Evolutionary conservation across 257 asterid genomes (phyloP).

Genomic region (Knoxia roxburghii): DNA sequence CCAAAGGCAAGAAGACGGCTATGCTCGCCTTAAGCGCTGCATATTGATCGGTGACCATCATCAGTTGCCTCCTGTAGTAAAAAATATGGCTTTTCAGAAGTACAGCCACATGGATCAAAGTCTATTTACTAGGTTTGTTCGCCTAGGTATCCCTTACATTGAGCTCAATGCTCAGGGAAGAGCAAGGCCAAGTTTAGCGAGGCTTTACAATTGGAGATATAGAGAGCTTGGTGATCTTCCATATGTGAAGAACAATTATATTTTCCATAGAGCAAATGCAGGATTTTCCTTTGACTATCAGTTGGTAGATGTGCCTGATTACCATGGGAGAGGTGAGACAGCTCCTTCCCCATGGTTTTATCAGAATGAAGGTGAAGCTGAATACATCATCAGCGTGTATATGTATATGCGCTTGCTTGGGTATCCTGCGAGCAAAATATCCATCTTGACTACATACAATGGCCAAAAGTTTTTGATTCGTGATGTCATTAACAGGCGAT

Average conservation of each 20-base stretch:
- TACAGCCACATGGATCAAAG: slow-evolving; percentile 99
- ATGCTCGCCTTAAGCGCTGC: slow-evolving; percentile 97
- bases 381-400: slow-evolving; percentile 81
- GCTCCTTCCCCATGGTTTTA: slow-evolving; percentile 99
- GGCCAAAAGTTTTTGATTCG: slow-evolving; percentile 98
- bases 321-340: slow-evolving; percentile 86
- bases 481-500: slow-evolving; percentile 87
- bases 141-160: slow-evolving; percentile 92
- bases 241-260: slow-evolving; percentile 50
- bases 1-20: slow-evolving; percentile 99
- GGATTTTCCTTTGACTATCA: slow-evolving; percentile 90
- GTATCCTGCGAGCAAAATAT: slow-evolving; percentile 89
- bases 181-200: slow-evolving; percentile 95
- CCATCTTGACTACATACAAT: slow-evolving; percentile 92
- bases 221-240: slow-evolving; percentile 96
- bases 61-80: slow-evolving; percentile 97
- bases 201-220: slow-evolving; percentile 95
- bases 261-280: slow-evolving; percentile 73
- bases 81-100: slow-evolving; percentile 99
- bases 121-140: slow-evolving; percentile 91
- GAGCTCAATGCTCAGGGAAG: slow-evolving; percentile 99
- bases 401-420: slow-evolving; percentile 97
- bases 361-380: slow-evolving; percentile 99
- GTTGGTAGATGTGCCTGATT: slow-evolving; percentile 88
- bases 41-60: slow-evolving; percentile 99